Conservation (phyloP, 2,329 filamentous ascomycete species). For the Raffaelea ambrosiae region DNA sequence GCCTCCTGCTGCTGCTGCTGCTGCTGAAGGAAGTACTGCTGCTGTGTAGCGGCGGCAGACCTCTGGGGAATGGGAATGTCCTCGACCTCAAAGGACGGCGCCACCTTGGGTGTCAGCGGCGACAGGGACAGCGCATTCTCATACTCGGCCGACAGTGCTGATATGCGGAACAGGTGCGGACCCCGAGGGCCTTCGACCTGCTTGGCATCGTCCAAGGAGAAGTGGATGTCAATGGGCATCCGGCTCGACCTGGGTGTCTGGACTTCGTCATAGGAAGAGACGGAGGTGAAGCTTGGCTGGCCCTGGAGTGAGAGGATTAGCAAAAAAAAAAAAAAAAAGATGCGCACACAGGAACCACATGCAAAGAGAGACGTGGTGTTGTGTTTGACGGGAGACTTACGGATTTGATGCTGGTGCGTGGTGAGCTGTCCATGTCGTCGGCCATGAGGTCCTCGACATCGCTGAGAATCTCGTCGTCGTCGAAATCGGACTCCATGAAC, state of each 20-base stretch:
- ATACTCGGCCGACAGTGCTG: constrained; percentile 47
- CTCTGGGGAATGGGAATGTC: background rate
- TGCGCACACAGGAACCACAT: background rate
- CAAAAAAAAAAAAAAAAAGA: background rate
- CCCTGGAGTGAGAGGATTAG: constrained; percentile 42
- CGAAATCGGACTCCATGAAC: constrained; percentile 68
- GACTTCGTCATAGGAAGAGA: constrained; percentile 79
- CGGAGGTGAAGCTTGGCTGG: constrained; percentile 72
- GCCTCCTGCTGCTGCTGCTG: background rate
- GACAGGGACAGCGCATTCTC: constrained; percentile 58
- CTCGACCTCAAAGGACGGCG: background rate
- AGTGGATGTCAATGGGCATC: constrained; percentile 51
- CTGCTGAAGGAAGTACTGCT: background rate
- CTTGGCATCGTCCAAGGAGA: constrained; percentile 50
- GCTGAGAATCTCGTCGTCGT: constrained; percentile 54
- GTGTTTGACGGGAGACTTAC: constrained; percentile 41
- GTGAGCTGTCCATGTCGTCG: constrained; percentile 52
- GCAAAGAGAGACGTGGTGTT: no score
- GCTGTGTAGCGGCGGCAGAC: no score
- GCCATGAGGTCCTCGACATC: no score
- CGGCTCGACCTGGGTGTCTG: constrained; percentile 65
- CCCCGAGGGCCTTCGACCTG: constrained; percentile 72
- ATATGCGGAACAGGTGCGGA: constrained; percentile 77
- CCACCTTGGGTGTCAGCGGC: constrained; percentile 60
- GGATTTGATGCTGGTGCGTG: constrained; percentile 60